phyloP scores from a whole-genome alignment of 805 yeast genomes.

The Sugiyamaella qingdaonensis region DNA sequence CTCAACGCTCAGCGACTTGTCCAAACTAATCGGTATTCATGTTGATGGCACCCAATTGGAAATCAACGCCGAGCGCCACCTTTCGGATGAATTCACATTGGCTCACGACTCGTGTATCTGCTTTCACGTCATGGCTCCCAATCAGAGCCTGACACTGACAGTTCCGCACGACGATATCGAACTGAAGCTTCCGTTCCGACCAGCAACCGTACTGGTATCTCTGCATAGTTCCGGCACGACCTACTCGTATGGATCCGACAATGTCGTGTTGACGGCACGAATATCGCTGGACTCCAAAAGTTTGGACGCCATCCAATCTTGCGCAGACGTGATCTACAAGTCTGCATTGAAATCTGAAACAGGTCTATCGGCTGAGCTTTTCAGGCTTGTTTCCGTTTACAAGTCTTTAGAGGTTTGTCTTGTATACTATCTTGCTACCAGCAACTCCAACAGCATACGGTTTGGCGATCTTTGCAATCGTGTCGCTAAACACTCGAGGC shows the following conservation, averaged over 20 bases:
- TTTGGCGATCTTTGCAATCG: slow-evolving; percentile 20
- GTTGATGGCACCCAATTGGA: too few relatives aligned
- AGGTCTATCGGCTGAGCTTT: slow-evolving; percentile 6
- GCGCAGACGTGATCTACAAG: background rate
- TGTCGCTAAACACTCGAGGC: slow-evolving; percentile 20
- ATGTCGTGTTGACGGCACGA: background rate
- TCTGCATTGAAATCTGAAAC: background rate
- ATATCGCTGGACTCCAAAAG: background rate
- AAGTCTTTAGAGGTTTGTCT: slow-evolving; percentile 24
- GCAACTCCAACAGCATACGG: slow-evolving; percentile 22
- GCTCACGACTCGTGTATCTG: background rate
- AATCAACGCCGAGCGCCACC: background rate
- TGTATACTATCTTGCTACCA: slow-evolving; percentile 23
- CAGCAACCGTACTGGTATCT: background rate
- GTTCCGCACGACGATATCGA: background rate
- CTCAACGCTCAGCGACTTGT: too few relatives aligned
- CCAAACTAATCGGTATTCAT: too few relatives aligned
- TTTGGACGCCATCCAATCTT: background rate
- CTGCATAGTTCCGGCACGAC: background rate
- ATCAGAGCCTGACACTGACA: background rate
- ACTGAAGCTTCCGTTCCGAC: background rate
- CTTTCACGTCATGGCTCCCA: background rate
- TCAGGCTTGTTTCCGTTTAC: slow-evolving; percentile 15
- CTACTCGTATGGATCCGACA: background rate
- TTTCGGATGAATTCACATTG: background rate